phyloP scores from a whole-genome alignment of 2,329 filamentous ascomycete species.

The Lachnellula willkommii region DNA sequence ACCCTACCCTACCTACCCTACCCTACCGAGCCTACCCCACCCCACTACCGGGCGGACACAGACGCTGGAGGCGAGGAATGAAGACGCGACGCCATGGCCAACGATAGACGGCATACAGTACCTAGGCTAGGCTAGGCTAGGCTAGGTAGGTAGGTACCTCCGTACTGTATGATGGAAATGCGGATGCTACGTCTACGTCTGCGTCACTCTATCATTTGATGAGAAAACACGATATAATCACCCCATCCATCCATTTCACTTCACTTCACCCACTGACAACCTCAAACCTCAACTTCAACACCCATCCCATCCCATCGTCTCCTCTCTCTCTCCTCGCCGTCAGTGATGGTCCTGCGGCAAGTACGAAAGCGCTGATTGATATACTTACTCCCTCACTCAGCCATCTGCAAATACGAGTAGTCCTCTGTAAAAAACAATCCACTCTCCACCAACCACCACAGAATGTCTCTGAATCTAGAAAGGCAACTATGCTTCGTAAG shows the following conservation, averaged over 20 bases:
- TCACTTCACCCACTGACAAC: no score
- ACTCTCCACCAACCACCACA: constrained; percentile 6
- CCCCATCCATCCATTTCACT: no score
- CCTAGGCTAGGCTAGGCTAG: no score
- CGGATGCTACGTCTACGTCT: no score
- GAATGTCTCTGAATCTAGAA: constrained; percentile 70
- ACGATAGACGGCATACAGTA: no score
- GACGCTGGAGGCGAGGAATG: not conserved
- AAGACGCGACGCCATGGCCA: no score
- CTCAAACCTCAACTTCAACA: not conserved
- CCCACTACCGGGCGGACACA: not conserved
- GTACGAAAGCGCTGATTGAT: constrained; percentile 8
- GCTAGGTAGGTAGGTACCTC: no score
- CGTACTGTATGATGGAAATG: no score
- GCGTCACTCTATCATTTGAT: no score
- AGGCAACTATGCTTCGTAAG: constrained; percentile 77
- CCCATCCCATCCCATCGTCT: not conserved
- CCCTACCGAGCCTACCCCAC: no score
- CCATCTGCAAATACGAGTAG: not conserved
- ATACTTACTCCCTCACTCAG: not conserved
- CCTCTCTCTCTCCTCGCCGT: not conserved
- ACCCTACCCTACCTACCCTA: no score
- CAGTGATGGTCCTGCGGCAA: constrained; percentile 16
- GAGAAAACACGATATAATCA: no score
- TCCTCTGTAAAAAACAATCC: constrained; percentile 1